These are phyloP conservation scores for Colletotrichum scovillei DNA, from an alignment of 2,329 filamentous ascomycete genomes.

Conservation along the genomic window DNA sequence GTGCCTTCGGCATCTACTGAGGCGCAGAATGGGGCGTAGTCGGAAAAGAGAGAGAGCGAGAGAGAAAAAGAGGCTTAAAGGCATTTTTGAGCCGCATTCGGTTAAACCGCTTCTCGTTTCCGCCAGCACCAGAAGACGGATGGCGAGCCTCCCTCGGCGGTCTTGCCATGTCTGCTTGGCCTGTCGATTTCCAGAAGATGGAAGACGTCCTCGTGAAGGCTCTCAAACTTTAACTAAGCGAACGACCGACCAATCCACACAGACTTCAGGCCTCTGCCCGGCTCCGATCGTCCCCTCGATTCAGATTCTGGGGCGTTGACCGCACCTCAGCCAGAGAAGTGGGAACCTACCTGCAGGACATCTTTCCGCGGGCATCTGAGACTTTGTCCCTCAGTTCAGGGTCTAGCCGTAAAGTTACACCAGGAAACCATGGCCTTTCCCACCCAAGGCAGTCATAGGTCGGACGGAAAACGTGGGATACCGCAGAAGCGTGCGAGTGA, in stretches of 20 bases:
- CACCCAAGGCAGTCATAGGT: neutral
- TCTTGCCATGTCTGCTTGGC: neutral
- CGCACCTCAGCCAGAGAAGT: neutral
- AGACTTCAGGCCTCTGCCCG: neutral
- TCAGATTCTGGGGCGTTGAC: neutral
- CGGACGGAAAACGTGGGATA: neutral
- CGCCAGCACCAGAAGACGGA: neutral
- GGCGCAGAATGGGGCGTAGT: neutral
- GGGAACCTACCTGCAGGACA: neutral
- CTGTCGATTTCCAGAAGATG: neutral
- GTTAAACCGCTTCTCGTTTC: neutral
- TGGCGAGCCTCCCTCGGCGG: neutral
- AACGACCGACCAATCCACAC: neutral
- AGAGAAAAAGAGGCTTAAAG: neutral
- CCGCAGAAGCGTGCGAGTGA: neutral
- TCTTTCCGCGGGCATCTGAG: neutral
- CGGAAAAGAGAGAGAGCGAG: neutral
- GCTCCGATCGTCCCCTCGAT: neutral
- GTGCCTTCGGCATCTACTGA: neutral
- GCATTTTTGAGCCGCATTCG: conserved; percentile 15
- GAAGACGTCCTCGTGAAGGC: neutral
- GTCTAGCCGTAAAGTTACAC: neutral
- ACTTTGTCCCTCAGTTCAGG: neutral
- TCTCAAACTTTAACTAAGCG: neutral
- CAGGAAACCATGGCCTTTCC: neutral